These are phyloP conservation scores for Tolypocladium ovalisporum DNA, from an alignment of 2,329 filamentous ascomycete genomes.

Conservation along the genomic window DNA sequence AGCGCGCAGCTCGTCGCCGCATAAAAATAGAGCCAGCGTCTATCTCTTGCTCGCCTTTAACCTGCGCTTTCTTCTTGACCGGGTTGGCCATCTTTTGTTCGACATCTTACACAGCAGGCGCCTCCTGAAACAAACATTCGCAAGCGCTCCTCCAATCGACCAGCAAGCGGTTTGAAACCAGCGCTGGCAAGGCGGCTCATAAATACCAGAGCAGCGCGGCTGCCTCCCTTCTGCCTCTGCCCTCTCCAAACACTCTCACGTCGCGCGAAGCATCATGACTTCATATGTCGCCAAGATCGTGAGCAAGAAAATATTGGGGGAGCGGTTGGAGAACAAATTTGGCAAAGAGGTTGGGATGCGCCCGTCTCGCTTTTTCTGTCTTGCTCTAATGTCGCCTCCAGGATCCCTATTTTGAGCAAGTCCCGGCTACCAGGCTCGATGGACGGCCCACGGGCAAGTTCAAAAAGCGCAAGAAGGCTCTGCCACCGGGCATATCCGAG, in stretches of 20 bases:
- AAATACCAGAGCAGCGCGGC: slow-evolving; percentile 1
- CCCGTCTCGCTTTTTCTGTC: not conserved
- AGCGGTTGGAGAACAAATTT: slow-evolving; percentile 46
- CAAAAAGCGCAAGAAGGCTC: slow-evolving; percentile 76
- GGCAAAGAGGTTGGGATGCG: slow-evolving; percentile 35
- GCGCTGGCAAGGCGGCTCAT: slow-evolving; percentile 4
- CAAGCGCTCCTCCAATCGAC: slow-evolving; percentile 9
- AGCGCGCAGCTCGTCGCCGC: not conserved
- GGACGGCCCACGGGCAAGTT: slow-evolving; percentile 57
- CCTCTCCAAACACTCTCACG: not conserved
- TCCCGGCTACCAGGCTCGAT: slow-evolving; percentile 60
- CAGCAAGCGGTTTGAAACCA: slow-evolving; percentile 9
- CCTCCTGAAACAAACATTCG: slow-evolving; percentile 12
- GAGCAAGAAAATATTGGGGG: slow-evolving; percentile 45
- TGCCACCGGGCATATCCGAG: slow-evolving; percentile 71
- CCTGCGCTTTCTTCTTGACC: not conserved
- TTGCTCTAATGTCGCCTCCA: slow-evolving; percentile 22
- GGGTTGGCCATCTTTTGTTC: slow-evolving; percentile 8
- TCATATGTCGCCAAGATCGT: slow-evolving; percentile 41
- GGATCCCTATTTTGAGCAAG: slow-evolving; percentile 84
- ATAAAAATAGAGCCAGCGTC: not conserved
- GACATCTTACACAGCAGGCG: slow-evolving; percentile 8
- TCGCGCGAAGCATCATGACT: slow-evolving; percentile 30
- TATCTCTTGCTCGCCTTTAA: not conserved
- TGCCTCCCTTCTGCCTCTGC: not conserved